Evolutionary conservation across 2,329 filamentous ascomycete genomes (phyloP), one percentile per base, ranked within the genome.

Genomic region (Endothia cerciana): DNA sequence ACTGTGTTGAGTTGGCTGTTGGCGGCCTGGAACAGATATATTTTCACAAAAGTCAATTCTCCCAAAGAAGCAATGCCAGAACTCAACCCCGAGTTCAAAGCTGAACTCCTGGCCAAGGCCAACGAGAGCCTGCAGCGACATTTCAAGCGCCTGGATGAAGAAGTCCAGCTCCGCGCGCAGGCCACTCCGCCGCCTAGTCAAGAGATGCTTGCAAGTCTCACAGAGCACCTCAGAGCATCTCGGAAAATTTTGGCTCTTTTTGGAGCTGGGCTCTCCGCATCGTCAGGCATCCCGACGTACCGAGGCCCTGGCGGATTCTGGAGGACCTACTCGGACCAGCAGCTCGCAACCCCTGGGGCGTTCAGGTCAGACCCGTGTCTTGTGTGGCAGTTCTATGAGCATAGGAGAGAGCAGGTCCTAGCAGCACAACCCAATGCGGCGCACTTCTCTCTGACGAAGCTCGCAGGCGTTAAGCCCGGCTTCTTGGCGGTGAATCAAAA

Each of bases 371-470:
- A 60, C 13, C 58, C 58, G n/a, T 22, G 41, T 33, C 41, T 49
- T n/a, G 58, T 60, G 30, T 60, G 58, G 58, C 58, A 60, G 19
- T 60, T 60, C 19, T 60, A 60, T 22, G 58, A 49, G 58, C 40
- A 60, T n/a, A 28, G 58, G 25, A 25, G 58, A 15, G n/a, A 45
- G 25, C 30, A 45, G 40, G 58, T 17, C 25, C 4, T 47, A 25
- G 41, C 19, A 22, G 58, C 58, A 10, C 19, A 60, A n/a, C 58
- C 58, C 17, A 60, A 60, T 22, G 41, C 58, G 17, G 58, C 58
- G 5, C 58, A 60, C 30, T 19, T 36, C n/a, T 41, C 43, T 11
- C 30, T 60, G 41, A 13, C 58, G 25, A 49, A 22, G n/a, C 41
- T 60, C n/a, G 58, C 58, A 19, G 13, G 28, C 4, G 11, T 36